A percentile compares a stretch with the other conserved stretches of the same genome.
phyloP scores from a whole-genome alignment of 306 rosid species.

The Ormosia emarginata region DNA sequence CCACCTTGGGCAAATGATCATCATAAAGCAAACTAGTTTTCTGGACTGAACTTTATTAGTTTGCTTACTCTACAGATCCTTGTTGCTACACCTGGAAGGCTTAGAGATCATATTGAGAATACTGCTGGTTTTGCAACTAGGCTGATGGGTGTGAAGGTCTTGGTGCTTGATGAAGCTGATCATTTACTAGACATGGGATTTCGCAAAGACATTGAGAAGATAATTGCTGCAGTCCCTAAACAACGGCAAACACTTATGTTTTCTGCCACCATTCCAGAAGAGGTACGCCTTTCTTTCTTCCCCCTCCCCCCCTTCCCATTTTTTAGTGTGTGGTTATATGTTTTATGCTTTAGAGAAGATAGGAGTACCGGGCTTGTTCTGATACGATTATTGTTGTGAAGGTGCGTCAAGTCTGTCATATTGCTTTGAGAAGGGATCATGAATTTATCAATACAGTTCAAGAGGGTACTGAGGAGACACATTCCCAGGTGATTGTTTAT shows the following conservation, averaged over 20 bases:
- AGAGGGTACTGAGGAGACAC: constrained; percentile 89
- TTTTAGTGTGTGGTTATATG: background rate
- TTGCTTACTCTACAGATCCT: constrained; percentile 66
- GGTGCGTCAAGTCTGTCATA: constrained; percentile 92
- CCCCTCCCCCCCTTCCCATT: background rate
- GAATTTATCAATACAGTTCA: constrained; percentile 82
- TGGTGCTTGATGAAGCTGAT: constrained; percentile 98
- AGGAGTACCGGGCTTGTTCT: background rate
- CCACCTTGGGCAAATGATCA: background rate
- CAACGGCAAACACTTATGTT: constrained; percentile 90
- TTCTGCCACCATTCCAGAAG: constrained; percentile 93
- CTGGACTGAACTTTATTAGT: constrained; percentile 1
- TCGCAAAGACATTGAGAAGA: constrained; percentile 86
- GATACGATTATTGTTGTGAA: constrained; percentile 33
- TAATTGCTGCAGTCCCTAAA: constrained; percentile 81
- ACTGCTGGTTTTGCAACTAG: constrained; percentile 92
- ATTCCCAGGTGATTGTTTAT: constrained; percentile 61
- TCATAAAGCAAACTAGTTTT: background rate
- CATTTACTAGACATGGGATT: constrained; percentile 98
- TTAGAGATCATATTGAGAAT: constrained; percentile 86
- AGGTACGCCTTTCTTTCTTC: constrained; percentile 41
- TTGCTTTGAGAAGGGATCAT: constrained; percentile 90
- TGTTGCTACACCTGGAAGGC: constrained; percentile 99
- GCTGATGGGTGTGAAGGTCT: constrained; percentile 91
- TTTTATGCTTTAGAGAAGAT: background rate